Evolutionary conservation across 2,329 filamentous ascomycete species (phyloP).

Genomic region (Aspergillus luchuensis): DNA sequence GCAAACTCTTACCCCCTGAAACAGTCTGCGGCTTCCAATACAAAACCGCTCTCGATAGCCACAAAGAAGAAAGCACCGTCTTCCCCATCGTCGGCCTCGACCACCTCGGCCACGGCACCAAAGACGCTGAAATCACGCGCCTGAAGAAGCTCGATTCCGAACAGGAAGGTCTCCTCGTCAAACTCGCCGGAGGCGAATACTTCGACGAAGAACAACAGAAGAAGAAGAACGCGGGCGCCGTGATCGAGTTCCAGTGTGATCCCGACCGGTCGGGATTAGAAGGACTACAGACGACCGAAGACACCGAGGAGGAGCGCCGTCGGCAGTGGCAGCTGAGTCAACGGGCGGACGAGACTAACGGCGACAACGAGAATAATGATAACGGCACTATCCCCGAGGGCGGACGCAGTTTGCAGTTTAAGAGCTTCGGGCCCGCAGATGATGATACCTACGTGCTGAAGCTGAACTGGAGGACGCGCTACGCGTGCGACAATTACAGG

Average conservation of each 20-base stretch:
- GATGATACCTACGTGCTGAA: slow-evolving; percentile 65
- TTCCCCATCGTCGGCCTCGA: slow-evolving; percentile 77
- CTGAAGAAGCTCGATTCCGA: slow-evolving; percentile 68
- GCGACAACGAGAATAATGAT: slow-evolving; percentile 12
- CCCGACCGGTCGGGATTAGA: slow-evolving; percentile 71
- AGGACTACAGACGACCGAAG: slow-evolving; percentile 35
- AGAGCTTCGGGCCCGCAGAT: slow-evolving; percentile 67
- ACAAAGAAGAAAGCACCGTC: slow-evolving; percentile 56
- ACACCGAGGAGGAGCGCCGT: slow-evolving; percentile 31
- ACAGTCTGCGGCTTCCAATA: slow-evolving; percentile 77
- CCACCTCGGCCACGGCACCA: slow-evolving; percentile 48
- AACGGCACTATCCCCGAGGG: slow-evolving; percentile 18
- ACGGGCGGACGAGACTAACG: slow-evolving; percentile 24
- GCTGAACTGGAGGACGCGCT: slow-evolving; percentile 83
- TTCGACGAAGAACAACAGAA: slow-evolving; percentile 45
- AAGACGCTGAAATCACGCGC: slow-evolving; percentile 65
- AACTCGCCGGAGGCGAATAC: slow-evolving; percentile 63
- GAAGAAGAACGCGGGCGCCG: slow-evolving; percentile 62
- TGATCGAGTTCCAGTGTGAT: slow-evolving; percentile 86
- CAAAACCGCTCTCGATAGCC: slow-evolving; percentile 51
- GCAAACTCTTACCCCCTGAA: background rate
- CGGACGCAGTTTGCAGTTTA: slow-evolving; percentile 69
- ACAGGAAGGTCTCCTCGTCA: slow-evolving; percentile 71
- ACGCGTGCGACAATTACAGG: slow-evolving; percentile 70
- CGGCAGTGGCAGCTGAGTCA: slow-evolving; percentile 15